These are phyloP conservation scores for Aspergillus neotritici DNA, from an alignment of 2,329 filamentous ascomycete genomes.

Conservation along the genomic window DNA sequence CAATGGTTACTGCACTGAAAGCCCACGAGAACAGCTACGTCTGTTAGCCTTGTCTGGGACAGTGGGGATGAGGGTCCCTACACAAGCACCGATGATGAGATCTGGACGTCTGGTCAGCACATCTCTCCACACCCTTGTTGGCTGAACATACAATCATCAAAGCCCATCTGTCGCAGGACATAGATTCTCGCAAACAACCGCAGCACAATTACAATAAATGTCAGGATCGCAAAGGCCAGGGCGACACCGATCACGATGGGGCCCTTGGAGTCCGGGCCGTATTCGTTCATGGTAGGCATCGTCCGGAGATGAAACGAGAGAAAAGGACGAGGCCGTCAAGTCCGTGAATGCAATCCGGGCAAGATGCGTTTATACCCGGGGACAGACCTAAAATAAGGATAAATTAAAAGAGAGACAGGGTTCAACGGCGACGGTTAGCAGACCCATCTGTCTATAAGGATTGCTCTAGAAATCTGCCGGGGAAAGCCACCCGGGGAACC, in stretches of 20 bases:
- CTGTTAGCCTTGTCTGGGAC: not conserved
- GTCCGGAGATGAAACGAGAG: too few species aligned
- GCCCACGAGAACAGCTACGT: conserved; percentile 30
- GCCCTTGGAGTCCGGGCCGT: conserved; percentile 24
- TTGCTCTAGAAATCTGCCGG: too few species aligned
- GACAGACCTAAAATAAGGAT: too few species aligned
- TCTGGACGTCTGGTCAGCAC: conserved; percentile 16
- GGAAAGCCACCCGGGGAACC: too few species aligned
- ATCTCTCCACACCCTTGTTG: not conserved
- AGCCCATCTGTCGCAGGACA: conserved; percentile 28
- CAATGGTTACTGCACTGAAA: conserved; percentile 32
- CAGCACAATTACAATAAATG: conserved; percentile 33
- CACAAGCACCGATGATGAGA: conserved; percentile 27
- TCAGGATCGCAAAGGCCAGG: conserved; percentile 36
- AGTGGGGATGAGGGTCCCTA: conserved; percentile 11
- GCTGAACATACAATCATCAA: conserved; percentile 26
- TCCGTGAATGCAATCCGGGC: too few species aligned
- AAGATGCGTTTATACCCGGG: too few species aligned
- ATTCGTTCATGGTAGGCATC: too few species aligned
- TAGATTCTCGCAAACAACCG: conserved; percentile 38
- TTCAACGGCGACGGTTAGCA: too few species aligned
- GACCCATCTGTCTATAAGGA: too few species aligned
- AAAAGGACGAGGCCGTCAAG: too few species aligned
- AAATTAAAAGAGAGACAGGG: too few species aligned
- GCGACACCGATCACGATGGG: conserved; percentile 31